phyloP scores from a whole-genome alignment of 1,284 basidiomycete genomes.

The Fomitopsis pinicola region DNA sequence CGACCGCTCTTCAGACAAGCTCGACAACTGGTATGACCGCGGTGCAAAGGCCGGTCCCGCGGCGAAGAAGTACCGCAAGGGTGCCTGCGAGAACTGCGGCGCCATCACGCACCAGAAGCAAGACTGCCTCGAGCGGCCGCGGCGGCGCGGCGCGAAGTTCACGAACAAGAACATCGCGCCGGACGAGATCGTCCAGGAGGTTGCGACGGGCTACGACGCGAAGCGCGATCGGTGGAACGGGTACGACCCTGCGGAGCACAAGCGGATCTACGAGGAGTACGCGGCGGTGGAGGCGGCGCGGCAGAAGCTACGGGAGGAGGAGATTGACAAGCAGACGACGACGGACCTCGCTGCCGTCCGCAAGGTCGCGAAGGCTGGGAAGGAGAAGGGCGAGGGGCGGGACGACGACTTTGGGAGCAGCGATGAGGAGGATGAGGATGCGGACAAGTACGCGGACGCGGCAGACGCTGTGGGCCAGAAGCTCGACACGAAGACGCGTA shows the following conservation, averaged over 20 bases:
- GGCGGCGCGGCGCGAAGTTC: conserved; percentile 94
- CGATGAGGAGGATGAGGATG: conserved; percentile 92
- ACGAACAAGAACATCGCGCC: conserved; percentile 88
- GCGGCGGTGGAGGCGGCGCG: conserved; percentile 90
- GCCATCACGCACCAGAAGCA: conserved; percentile 89
- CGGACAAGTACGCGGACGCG: conserved; percentile 96
- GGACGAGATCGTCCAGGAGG: conserved; percentile 86
- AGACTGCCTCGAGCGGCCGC: conserved; percentile 95
- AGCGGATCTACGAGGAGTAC: conserved; percentile 89
- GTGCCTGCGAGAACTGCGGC: conserved; percentile 98
- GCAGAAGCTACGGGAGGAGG: conserved; percentile 88
- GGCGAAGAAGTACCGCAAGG: conserved; percentile 95
- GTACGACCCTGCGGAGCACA: conserved; percentile 88
- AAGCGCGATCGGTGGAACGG: conserved; percentile 99
- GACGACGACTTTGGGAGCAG: conserved; percentile 96
- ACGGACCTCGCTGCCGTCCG: conserved; percentile 71
- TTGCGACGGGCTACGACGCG: conserved; percentile 84
- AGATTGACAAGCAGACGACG: conserved; percentile 94
- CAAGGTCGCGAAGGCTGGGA: conserved; percentile 57
- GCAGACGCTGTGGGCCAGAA: conserved; percentile 98
- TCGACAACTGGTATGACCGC: conserved; percentile 91
- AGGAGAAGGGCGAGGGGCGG: conserved; percentile 56
- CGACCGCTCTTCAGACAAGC: conserved; percentile 61
- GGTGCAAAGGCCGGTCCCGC: conserved; percentile 85
- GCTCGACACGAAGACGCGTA: conserved; percentile 95